Base-by-base conservation (phyloP, 2,329 filamentous ascomycete genomes). In the Stachybotrys echinatus region DNA sequence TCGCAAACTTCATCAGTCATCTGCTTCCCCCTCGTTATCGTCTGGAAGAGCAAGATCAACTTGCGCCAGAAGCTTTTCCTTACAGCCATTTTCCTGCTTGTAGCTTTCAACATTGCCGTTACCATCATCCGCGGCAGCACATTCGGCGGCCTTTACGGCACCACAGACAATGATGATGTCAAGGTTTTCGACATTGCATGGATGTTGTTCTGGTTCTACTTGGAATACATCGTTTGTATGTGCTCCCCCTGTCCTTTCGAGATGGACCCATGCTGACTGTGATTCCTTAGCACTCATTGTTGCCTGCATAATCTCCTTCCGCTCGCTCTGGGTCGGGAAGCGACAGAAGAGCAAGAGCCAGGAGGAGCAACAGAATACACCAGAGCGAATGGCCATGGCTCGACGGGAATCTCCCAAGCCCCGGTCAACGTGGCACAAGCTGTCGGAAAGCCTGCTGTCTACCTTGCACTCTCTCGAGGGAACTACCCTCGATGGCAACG, bases 101-200 rank as follows among this genome's bases (percentile, higher is more conserved):
- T 43, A 6, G 6, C 20, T 22, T 22, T 43, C 19, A 43, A 12
- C 19, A 43, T 43, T 7, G 20, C 20, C 20, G 19, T 43, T 19
- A 43, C 42, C 42, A 43, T 43, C 20, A 43, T 43, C n/a, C 42
- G 42, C 20, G 42, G 42, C 20, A 43, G 42, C 20, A 43, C n/a
- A 5, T 43, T 43, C 21, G 10, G 19, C 20, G 42, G 19, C 22
- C 5, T 43, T 7, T 43, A 43, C n/a, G 20, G 20, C 18, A 22
- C 7, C n/a, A 12, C 10, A 7, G 20, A 7, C 42, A 22, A 22
- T 6, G 20, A 12, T 19, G 42, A 43, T 20, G 5, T 6, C 42
- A 43, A 43, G n/a, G 42, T 42, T 18, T 18, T 42, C 7, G 18
- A 42, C 20, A n/a, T 43, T 22, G 7, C 42, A 18, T 43, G 10